phyloP scores from a whole-genome alignment of 768 basidiomycete species.

The Hebeloma cylindrosporum region DNA sequence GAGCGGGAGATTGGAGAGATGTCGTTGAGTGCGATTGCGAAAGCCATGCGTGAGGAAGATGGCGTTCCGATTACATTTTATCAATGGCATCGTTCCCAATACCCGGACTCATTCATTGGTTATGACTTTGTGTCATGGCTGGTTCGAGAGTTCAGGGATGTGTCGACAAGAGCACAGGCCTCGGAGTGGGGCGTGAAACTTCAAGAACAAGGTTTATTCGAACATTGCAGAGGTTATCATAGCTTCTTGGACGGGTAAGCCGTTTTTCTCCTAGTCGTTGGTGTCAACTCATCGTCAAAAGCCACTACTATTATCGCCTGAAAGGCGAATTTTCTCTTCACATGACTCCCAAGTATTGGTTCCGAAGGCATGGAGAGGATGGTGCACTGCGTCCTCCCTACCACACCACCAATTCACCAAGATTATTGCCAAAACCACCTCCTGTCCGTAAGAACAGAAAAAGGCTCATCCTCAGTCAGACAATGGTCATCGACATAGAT shows the following conservation, averaged over 20 bases:
- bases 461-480: slow-evolving; percentile 77
- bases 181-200: slow-evolving; percentile 76
- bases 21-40: slow-evolving; percentile 63
- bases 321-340: slow-evolving; percentile 74
- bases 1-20: slow-evolving; percentile 71
- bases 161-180: slow-evolving; percentile 79
- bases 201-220: slow-evolving; percentile 80
- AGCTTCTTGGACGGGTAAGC: slow-evolving; percentile 85
- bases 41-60: slow-evolving; percentile 83
- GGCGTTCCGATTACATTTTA: slow-evolving; percentile 83
- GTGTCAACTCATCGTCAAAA: slow-evolving; percentile 27
- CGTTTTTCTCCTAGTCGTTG: neutral
- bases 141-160: slow-evolving; percentile 86
- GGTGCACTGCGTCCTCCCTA: slow-evolving; percentile 27
- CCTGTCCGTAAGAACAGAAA: slow-evolving; percentile 48
- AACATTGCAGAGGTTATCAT: slow-evolving; percentile 77
- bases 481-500: slow-evolving; percentile 89
- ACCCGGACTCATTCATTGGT: slow-evolving; percentile 85
- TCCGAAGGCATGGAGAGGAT: slow-evolving; percentile 54
- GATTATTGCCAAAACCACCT: slow-evolving; percentile 7
- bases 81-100: slow-evolving; percentile 75
- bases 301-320: slow-evolving; percentile 88
- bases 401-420: slow-evolving; percentile 12
- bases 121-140: slow-evolving; percentile 91
- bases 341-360: slow-evolving; percentile 70